Base-by-base conservation (phyloP, 2,329 filamentous ascomycete species). In the Claviceps capensis region DNA sequence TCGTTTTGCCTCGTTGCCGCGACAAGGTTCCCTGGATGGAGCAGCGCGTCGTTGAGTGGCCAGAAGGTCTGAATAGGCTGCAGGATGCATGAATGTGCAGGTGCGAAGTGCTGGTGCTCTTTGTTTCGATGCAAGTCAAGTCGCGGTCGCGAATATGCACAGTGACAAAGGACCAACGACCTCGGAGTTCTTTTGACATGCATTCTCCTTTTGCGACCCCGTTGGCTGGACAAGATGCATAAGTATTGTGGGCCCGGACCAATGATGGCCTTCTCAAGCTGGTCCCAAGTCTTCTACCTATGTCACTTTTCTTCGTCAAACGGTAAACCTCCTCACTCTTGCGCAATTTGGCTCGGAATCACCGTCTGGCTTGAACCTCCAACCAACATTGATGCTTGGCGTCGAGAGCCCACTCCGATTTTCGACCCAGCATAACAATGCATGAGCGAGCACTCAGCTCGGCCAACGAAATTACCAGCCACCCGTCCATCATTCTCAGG, bases 381-480 rank as follows among this genome's bases (percentile, higher is more conserved):
- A 26, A 26, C 23, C 36, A 26, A 43, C 17, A 23, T 17, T 44
- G 17, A 36, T 34, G 43, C 38, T 41, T 49, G 37, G 41, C 47
- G 16, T 30, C 30, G 19, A 49, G 30, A 41, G 9, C 47, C 22
- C 40, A 34, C 34, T 45, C 26, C 44, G 7, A 44, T n/a, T 26
- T 34, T 50, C 16, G 44, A 51, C 34, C 40, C 48, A 34, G 9
- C 45, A 48, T 45, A 34, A 44, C 46, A 9, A 48, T 51, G 48
- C 52, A 44, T 40, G 34, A 41, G 38, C 45, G 17, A 36, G 44
- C 40, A 30, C 48, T 30, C 42, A 42, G 37, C 22, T 43, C 17
- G 16, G 38, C 52, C 52, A 50, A 47, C 47, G 14, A 40, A 37
- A 26, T 42, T 17, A 48, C 30, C 23, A 34, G 23, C 11, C 43